Conservation (phyloP, 805 yeast species). For the Candida quercuum region DNA sequence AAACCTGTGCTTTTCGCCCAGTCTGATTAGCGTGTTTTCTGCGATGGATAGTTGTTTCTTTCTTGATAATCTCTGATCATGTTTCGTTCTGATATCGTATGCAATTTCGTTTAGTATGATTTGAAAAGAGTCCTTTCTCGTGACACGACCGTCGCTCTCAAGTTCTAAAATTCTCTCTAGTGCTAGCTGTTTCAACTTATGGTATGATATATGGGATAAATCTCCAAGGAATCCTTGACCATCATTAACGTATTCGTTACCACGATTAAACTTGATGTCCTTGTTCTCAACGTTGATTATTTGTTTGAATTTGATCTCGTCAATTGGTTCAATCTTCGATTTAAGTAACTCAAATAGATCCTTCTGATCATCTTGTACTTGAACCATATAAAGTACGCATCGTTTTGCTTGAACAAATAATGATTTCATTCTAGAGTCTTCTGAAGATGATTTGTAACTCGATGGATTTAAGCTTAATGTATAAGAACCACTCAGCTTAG, state of each 20-base stretch:
- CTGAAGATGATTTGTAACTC: slow-evolving; percentile 36
- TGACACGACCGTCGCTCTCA: slow-evolving; percentile 59
- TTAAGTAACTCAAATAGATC: slow-evolving; percentile 65
- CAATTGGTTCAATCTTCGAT: slow-evolving; percentile 58
- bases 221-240: slow-evolving; percentile 45
- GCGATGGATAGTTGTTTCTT: slow-evolving; percentile 40
- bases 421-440: slow-evolving; percentile 53
- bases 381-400: slow-evolving; percentile 73
- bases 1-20: slow-evolving; percentile 40
- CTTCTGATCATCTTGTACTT: slow-evolving; percentile 66
- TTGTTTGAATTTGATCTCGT: slow-evolving; percentile 59
- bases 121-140: slow-evolving; percentile 71
- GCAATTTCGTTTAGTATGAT: slow-evolving; percentile 79
- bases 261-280: slow-evolving; percentile 30
- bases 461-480: slow-evolving; percentile 58
- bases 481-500: slow-evolving; percentile 46
- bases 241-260: slow-evolving; percentile 35
- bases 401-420: slow-evolving; percentile 75
- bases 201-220: slow-evolving; percentile 47
- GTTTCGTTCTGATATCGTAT: slow-evolving; percentile 60
- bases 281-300: slow-evolving; percentile 46
- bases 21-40: slow-evolving; percentile 35
- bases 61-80: slow-evolving; percentile 43
- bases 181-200: slow-evolving; percentile 71
- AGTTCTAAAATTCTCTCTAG: slow-evolving; percentile 71